Percentiles rank a stretch among this genome's conserved stretches.
Conservation (phyloP, 2,329 filamentous ascomycete genomes). For the Ophiostoma angusticollis region DNA sequence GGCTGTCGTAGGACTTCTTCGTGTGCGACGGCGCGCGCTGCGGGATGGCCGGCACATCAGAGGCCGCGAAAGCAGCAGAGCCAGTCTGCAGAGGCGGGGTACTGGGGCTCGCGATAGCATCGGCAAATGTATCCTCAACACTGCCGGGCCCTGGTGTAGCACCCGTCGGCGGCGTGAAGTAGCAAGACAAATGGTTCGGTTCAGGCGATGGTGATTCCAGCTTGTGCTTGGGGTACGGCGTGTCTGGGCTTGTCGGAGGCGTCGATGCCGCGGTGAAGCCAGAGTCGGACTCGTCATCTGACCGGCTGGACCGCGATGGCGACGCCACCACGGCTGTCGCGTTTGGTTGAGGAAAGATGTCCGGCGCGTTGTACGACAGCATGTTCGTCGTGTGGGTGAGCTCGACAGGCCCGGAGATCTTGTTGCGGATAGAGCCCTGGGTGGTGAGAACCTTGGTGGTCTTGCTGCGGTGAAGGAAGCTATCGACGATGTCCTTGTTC, state of each 20-base stretch:
- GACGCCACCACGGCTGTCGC: slow-evolving; percentile 8
- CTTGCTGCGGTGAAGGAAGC: slow-evolving; percentile 35
- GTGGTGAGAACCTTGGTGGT: slow-evolving; percentile 31
- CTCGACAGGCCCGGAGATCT: slow-evolving; percentile 80
- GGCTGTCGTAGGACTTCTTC: slow-evolving; percentile 64
- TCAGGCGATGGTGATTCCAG: slow-evolving; percentile 42
- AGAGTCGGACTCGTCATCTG: slow-evolving; percentile 62
- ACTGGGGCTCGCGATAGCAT: slow-evolving; percentile 29
- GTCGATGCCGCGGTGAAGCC: slow-evolving; percentile 40
- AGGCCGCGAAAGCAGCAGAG: slow-evolving; percentile 14
- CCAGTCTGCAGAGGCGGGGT: slow-evolving; percentile 4
- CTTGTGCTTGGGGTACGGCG: slow-evolving; percentile 33
- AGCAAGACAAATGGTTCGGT: slow-evolving; percentile 55
- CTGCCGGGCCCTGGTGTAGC: slow-evolving; percentile 18
- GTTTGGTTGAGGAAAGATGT: slow-evolving; percentile 47
- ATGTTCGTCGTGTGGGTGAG: slow-evolving; percentile 92
- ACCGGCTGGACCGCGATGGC: slow-evolving; percentile 42
- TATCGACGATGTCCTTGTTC: slow-evolving; percentile 15
- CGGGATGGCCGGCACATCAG: slow-evolving; percentile 54
- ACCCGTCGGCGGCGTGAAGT: slow-evolving; percentile 44
- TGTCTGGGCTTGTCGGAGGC: slow-evolving; percentile 56
- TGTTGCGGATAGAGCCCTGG: slow-evolving; percentile 41
- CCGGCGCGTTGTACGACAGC: slow-evolving; percentile 86
- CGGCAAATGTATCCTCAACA: not conserved
- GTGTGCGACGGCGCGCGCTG: slow-evolving; percentile 74